Conservation (phyloP, 345 rosid genomes). For the Rhodomyrtus tomentosa region DNA sequence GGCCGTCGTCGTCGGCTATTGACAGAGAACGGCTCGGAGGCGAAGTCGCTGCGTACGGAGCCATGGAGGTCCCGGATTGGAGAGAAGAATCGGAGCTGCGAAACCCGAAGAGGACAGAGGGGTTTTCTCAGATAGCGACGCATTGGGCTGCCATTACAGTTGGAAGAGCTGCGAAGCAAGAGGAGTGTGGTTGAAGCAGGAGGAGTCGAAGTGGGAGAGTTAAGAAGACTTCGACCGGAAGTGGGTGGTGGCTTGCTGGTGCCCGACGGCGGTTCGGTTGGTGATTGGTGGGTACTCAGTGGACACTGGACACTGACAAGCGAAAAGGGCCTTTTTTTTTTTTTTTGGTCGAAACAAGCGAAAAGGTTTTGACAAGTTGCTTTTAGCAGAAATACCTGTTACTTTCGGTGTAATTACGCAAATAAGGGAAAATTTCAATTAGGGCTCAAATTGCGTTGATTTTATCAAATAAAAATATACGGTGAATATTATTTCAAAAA, state of each 20-base stretch:
- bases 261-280: not conserved
- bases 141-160: slow-evolving; percentile 17
- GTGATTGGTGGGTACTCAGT: not conserved
- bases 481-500: too few species aligned
- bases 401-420: too few species aligned
- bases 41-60: slow-evolving; percentile 6
- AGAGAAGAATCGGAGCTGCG: not conserved
- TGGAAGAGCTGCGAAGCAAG: not conserved
- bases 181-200: not conserved
- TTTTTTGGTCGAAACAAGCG: too few species aligned
- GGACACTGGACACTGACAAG: not conserved
- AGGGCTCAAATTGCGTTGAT: too few species aligned
- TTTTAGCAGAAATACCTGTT: not conserved
- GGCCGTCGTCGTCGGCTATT: slow-evolving; percentile 7
- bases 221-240: not conserved
- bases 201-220: not conserved
- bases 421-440: too few species aligned
- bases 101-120: not conserved
- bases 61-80: slow-evolving; percentile 16
- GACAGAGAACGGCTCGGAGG: slow-evolving; percentile 24
- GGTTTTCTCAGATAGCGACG: slow-evolving; percentile 12
- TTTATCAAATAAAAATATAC: too few species aligned
- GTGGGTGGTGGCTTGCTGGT: not conserved
- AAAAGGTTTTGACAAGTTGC: not conserved
- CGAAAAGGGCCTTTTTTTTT: not conserved